These are phyloP conservation scores for Fraxinus quadrangulata DNA, from an alignment of 257 asterid species.

Conservation along the genomic window DNA sequence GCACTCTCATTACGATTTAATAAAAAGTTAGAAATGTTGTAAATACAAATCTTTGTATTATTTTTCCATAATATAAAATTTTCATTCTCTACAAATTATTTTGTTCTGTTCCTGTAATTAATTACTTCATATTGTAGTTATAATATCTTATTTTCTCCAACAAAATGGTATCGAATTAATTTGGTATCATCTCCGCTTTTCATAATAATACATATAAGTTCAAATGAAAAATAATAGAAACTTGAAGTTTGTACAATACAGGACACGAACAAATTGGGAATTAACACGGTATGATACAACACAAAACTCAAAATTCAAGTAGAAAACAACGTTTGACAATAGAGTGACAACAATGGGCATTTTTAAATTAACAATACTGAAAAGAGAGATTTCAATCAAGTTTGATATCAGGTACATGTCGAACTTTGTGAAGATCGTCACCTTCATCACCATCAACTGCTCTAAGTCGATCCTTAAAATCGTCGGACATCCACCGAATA, in stretches of 20 bases:
- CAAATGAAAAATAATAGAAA: neutral
- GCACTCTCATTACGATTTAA: too few relatives aligned
- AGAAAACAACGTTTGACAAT: neutral
- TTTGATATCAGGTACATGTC: slow-evolving; percentile 39
- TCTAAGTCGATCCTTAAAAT: slow-evolving; percentile 38
- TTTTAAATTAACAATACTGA: neutral
- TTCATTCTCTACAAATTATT: too few relatives aligned
- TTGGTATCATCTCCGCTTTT: too few relatives aligned
- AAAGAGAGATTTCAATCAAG: slow-evolving; percentile 30
- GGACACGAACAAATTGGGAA: neutral
- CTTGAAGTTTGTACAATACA: neutral
- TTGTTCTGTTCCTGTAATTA: too few relatives aligned
- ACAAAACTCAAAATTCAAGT: neutral
- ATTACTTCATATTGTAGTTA: too few relatives aligned
- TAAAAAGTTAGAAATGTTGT: too few relatives aligned
- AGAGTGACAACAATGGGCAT: neutral
- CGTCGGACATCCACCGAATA: slow-evolving; percentile 34
- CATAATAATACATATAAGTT: too few relatives aligned
- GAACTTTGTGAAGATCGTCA: slow-evolving; percentile 37
- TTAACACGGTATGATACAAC: neutral
- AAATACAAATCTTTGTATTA: too few relatives aligned
- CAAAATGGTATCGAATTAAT: too few relatives aligned
- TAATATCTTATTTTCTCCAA: too few relatives aligned
- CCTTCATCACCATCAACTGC: slow-evolving; percentile 29
- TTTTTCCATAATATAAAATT: too few relatives aligned